Evolutionary conservation across 495 filamentous ascomycete species (phyloP), one percentile per base, ranked within the genome.

Genomic region (Halenospora varia): DNA sequence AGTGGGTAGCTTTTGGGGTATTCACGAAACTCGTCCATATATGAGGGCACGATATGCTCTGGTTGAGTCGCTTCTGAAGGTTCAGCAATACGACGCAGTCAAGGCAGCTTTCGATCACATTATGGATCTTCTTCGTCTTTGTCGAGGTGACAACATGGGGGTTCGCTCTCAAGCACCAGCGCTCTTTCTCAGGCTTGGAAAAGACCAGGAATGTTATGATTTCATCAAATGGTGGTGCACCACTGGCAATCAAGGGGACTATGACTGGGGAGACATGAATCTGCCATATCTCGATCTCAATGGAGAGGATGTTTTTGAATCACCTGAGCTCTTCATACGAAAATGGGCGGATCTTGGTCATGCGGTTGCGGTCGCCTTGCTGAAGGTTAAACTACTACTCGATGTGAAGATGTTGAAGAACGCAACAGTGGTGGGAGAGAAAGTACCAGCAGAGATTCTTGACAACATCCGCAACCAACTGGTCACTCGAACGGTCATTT

Each of bases 161-260:
- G 46, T 73, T 2, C 71, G 77, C 2, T 19, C 61, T 15, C 4
- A 72, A 6, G 50, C 78, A 3, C 81, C 80, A 6, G 64, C 63
- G 0, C 40, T 77, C 46, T 68, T 73, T 44, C 41, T 82, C n/a
- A 72, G 79, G 15, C 66, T 82, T 46, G 67, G 71, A 18, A 69
- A 65, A 53, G 78, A 82, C 54, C 78, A 82, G 53, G 75, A 82
- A 49, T 77, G 71, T 67, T 85, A 83, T 57, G 77, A 82, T 52
- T 82, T 82, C 53, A 54, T 75, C 22, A 81, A 79, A 59, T 82
- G 74, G 75, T 81, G 68, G 66, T 59, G 19, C 3, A 70, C 65
- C 18, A 66, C 55, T 17, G 63, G 48, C 13, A 26, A 62, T 22
- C 48, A 67, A 4, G 15, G 51, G 10, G 29, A 63, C 6, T 73